These are phyloP conservation scores for Arxiozyma telluris DNA, from an alignment of 1,139 yeast genomes.

Conservation along the genomic window DNA sequence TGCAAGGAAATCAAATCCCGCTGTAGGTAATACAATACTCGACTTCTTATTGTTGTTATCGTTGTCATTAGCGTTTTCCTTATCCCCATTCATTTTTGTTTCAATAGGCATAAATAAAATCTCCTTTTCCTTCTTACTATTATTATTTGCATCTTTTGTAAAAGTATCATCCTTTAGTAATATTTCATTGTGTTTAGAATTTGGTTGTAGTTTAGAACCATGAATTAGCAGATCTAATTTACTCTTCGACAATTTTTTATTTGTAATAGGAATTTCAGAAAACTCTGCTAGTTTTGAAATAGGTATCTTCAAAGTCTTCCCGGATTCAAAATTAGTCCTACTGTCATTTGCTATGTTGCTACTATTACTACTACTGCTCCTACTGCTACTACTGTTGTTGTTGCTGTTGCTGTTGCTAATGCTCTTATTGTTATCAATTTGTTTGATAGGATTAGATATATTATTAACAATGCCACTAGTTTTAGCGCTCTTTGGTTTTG, in stretches of 20 bases:
- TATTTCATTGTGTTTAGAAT: not conserved
- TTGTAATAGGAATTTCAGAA: not conserved
- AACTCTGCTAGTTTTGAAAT: not conserved
- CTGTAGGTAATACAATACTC: conserved; percentile 19
- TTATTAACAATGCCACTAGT: not conserved
- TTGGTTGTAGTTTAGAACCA: conserved; percentile 3
- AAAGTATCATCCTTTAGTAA: not conserved
- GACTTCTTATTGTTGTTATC: conserved; percentile 1
- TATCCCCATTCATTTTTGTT: not conserved
- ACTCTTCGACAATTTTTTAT: conserved; percentile 3
- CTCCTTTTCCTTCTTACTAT: not conserved
- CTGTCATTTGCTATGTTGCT: not conserved
- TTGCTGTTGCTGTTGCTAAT: too few species aligned
- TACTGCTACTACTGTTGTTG: too few species aligned
- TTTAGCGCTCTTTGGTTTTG: not conserved
- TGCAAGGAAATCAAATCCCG: conserved; percentile 25
- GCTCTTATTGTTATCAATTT: not conserved
- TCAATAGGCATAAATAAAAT: not conserved
- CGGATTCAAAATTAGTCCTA: not conserved
- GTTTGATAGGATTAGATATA: not conserved
- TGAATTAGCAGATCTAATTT: conserved; percentile 8
- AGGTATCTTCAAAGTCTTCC: not conserved
- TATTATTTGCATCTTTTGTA: not conserved
- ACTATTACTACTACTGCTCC: not conserved
- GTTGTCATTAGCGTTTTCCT: not conserved